These are phyloP conservation scores for Spathaspora gorwiae DNA, from an alignment of 805 yeast species.

Conservation along the genomic window DNA sequence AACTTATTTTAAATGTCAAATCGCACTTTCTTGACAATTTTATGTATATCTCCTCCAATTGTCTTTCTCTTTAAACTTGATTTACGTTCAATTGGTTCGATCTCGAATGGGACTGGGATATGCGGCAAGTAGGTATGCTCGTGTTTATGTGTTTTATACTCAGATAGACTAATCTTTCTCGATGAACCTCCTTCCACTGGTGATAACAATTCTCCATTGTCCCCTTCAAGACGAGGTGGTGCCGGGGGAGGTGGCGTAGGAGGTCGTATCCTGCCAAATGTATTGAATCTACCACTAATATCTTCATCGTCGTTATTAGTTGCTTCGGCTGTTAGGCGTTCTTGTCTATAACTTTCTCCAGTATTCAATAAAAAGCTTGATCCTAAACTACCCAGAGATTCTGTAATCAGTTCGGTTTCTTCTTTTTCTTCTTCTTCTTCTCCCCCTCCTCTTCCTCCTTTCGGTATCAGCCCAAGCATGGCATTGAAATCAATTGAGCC, in stretches of 20 bases:
- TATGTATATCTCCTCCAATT: conserved; percentile 9
- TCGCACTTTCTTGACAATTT: conserved; percentile 27
- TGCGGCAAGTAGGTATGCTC: not conserved
- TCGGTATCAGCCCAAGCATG: not conserved
- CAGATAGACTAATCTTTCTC: conserved; percentile 1
- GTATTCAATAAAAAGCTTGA: not conserved
- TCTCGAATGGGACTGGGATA: conserved; percentile 1
- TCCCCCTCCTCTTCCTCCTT: not conserved
- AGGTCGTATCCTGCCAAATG: conserved; percentile 1
- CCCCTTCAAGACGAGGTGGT: not conserved
- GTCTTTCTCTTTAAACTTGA: conserved; percentile 22
- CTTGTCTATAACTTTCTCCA: not conserved
- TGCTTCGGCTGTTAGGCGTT: not conserved
- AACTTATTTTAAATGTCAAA: too few species aligned
- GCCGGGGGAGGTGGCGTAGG: conserved; percentile 4
- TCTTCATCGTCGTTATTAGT: not conserved
- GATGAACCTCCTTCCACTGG: not conserved
- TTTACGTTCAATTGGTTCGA: conserved; percentile 2
- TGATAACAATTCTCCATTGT: not conserved
- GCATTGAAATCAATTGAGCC: not conserved
- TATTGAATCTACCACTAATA: not conserved
- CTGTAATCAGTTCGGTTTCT: not conserved
- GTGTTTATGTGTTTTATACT: conserved; percentile 1
- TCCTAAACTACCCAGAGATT: not conserved
- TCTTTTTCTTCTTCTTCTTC: not conserved